These are phyloP conservation scores for Melanogaster broomeanus DNA, from an alignment of 768 basidiomycete species.

Conservation along the genomic window DNA sequence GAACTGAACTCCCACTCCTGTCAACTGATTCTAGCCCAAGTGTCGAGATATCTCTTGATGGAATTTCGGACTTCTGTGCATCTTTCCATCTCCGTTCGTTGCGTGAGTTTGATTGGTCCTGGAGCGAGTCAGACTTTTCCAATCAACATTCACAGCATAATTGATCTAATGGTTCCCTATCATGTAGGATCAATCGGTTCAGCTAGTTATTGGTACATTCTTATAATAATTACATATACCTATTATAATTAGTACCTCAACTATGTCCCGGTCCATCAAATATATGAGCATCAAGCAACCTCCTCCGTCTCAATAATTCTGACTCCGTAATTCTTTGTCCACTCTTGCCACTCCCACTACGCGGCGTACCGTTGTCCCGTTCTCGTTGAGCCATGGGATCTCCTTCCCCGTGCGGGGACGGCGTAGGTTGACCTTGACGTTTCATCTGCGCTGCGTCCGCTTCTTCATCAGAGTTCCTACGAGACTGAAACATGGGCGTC, in stretches of 20 bases:
- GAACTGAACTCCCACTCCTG: background rate
- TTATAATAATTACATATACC: background rate
- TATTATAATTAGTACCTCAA: background rate
- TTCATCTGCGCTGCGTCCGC: slow-evolving; percentile 14
- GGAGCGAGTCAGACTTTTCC: too few species aligned
- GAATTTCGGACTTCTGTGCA: background rate
- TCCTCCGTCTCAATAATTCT: slow-evolving; percentile 76
- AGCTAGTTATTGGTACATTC: background rate
- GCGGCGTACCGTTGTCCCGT: slow-evolving; percentile 33
- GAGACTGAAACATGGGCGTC: slow-evolving; percentile 22
- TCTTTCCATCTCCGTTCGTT: background rate
- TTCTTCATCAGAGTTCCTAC: slow-evolving; percentile 22
- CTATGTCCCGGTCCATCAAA: slow-evolving; percentile 33
- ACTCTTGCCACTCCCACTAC: slow-evolving; percentile 40
- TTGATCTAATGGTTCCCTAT: too few species aligned
- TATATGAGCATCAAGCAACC: slow-evolving; percentile 75
- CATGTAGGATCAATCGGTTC: background rate
- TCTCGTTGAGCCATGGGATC: slow-evolving; percentile 5
- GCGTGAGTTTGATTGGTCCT: too few species aligned
- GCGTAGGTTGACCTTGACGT: slow-evolving; percentile 13
- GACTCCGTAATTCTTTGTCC: slow-evolving; percentile 76
- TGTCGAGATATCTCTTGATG: background rate
- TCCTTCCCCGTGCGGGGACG: slow-evolving; percentile 8
- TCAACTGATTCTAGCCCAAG: background rate
- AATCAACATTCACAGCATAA: background rate